Conservation (phyloP, 805 yeast genomes). For the Cyberlindnera japonica region DNA sequence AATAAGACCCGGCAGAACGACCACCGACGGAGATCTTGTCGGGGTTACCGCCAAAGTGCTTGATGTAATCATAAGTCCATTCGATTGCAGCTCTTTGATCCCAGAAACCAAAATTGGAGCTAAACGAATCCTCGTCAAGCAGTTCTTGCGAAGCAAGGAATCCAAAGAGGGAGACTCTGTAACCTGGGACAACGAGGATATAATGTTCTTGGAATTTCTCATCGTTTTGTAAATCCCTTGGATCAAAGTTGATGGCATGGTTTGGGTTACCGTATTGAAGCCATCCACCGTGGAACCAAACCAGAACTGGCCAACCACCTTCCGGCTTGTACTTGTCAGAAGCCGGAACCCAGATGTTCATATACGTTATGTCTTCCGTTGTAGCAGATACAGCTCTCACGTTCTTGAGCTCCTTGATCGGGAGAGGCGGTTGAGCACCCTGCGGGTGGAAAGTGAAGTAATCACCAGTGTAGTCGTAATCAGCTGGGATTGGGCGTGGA, state of each 20-base stretch:
- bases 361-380: conserved; percentile 33
- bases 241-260: conserved; percentile 14
- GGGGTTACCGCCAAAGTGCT: conserved; percentile 45
- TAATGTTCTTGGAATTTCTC: conserved; percentile 27
- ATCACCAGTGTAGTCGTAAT: conserved; percentile 37
- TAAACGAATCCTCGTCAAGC: conserved; percentile 28
- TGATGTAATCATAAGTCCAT: conserved; percentile 43
- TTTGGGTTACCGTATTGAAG: conserved; percentile 30
- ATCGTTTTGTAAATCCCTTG: conserved; percentile 21
- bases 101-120: conserved; percentile 30
- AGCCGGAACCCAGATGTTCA: conserved; percentile 41
- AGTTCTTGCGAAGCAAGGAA: conserved; percentile 30
- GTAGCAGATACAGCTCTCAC: conserved; percentile 10
- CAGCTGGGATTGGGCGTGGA: conserved; percentile 32
- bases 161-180: conserved; percentile 39
- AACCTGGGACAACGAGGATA: conserved; percentile 36
- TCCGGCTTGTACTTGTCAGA: conserved; percentile 22
- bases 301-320: conserved; percentile 41
- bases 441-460: conserved; percentile 28
- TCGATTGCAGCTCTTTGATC: conserved; percentile 45
- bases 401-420: conserved; percentile 12
- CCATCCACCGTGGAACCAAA: conserved; percentile 44
- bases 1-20: conserved; percentile 46
- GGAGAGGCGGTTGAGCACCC: conserved; percentile 12
- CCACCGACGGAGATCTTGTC: conserved; percentile 43